Percentiles rank a stretch among this genome's conserved stretches.
phyloP scores from a whole-genome alignment of 2,329 filamentous ascomycete genomes.

The Arthrinium phaeospermum region DNA sequence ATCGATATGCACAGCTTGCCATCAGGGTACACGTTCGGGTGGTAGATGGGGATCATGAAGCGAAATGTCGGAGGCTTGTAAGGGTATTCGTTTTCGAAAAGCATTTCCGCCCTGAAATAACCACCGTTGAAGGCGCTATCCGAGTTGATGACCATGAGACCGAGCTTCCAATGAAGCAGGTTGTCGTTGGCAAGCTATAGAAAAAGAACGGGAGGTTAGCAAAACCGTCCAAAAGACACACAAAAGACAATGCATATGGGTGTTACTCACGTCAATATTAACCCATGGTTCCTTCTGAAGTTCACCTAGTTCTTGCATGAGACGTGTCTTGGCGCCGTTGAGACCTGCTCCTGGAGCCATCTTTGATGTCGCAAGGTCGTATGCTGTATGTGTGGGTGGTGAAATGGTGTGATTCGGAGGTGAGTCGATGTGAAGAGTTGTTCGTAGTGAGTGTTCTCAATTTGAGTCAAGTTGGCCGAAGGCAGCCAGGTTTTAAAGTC shows the following conservation, averaged over 20 bases:
- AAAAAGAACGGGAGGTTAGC: slow-evolving; percentile 24
- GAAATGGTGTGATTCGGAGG: neutral
- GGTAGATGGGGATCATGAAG: slow-evolving; percentile 79
- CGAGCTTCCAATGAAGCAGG: slow-evolving; percentile 85
- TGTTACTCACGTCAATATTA: slow-evolving; percentile 73
- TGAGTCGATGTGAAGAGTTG: neutral
- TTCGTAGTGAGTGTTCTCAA: neutral
- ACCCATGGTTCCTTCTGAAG: slow-evolving; percentile 93
- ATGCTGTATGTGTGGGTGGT: neutral
- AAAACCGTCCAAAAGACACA: too few species aligned
- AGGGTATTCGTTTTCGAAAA: slow-evolving; percentile 87
- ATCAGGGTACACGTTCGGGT: slow-evolving; percentile 93
- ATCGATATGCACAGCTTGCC: slow-evolving; percentile 96
- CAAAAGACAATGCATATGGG: neutral
- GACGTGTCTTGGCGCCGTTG: slow-evolving; percentile 71
- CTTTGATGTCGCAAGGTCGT: slow-evolving; percentile 23
- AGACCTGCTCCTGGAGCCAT: slow-evolving; percentile 31
- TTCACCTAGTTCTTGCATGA: slow-evolving; percentile 86
- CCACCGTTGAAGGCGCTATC: slow-evolving; percentile 92
- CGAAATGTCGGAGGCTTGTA: slow-evolving; percentile 88
- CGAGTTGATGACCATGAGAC: slow-evolving; percentile 89
- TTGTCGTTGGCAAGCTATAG: slow-evolving; percentile 76
- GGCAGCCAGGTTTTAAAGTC: neutral
- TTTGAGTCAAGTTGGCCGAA: slow-evolving; percentile 22
- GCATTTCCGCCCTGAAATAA: slow-evolving; percentile 90